Base-by-base conservation (phyloP, 2,329 filamentous ascomycete species). In the Didymella keratinophila region DNA sequence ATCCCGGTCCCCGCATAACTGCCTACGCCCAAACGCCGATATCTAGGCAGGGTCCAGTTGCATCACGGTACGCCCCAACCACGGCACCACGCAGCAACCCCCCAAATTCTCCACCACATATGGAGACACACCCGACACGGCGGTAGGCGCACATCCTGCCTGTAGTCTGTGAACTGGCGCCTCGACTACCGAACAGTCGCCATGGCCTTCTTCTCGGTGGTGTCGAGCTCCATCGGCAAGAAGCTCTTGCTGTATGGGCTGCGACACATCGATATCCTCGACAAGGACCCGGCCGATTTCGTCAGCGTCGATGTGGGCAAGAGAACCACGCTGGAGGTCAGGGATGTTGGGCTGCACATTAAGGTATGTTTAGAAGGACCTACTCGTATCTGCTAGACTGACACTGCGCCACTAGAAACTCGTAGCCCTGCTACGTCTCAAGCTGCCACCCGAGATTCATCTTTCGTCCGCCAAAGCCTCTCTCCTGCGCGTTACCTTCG, bases 181-280 rank as follows among this genome's bases (percentile, higher is more conserved):
- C 25, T 60, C 43, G 30, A 43, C 58, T 57, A 58, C 32, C 56
- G 30, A 52, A 36, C 60, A 55, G 60, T 39, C 54, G 73, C 67
- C 76, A 93, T 93, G 90, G 87, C 89, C 52, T 77, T 76, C 64
- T 70, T 88, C 85, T 69, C 71, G 23, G 67, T 91, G 74, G 85
- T 95, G 71, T 88, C 92, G 63, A 91, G 87, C 67, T 92, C 83
- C 67, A 81, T 96, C 82, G 91, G 93, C 80, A 96, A 95, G 84
- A 88, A 90, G 76, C 84, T 98, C 70, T 85, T 98, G 65, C 89
- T 92, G 67, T 97, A 95, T 81, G 92, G 89, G 48, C 82, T 99
- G 41, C 89, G 90, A 23, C 88, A 89, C 57, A 83, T 97, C 58
- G 93, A 96, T 68, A 83, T 97, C 54, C 86, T 99, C 59, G 95